These are phyloP conservation scores for Leptomonas pyrrhocoris DNA, from an alignment of 208 protist genomes.

Conservation along the genomic window DNA sequence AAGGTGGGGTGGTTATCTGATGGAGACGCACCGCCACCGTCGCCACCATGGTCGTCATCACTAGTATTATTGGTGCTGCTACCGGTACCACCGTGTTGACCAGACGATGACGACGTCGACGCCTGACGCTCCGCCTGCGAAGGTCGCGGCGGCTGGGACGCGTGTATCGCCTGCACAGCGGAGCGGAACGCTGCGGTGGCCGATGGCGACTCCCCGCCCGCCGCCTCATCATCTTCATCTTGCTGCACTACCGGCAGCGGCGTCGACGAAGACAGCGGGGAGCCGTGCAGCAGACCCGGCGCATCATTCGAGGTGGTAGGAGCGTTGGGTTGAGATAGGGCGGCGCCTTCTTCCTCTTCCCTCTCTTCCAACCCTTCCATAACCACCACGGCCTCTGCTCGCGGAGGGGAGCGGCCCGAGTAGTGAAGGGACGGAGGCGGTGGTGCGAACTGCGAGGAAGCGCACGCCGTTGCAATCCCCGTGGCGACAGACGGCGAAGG, in stretches of 20 bases:
- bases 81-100: background rate
- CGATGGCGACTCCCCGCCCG: slow-evolving; percentile 26
- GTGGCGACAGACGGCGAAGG: too few relatives aligned
- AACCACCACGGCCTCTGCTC: too few relatives aligned
- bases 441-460: background rate
- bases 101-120: background rate
- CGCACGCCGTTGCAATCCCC: background rate
- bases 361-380: too few relatives aligned
- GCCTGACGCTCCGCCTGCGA: slow-evolving; percentile 1
- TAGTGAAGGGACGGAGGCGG: background rate
- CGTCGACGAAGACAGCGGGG: background rate
- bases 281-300: background rate
- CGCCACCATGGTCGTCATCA: background rate
- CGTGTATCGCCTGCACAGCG: slow-evolving; percentile 12
- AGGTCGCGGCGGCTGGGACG: background rate
- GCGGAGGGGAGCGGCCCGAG: background rate
- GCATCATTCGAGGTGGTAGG: too few relatives aligned
- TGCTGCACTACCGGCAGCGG: background rate
- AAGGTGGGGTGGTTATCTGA: background rate
- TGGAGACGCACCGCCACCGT: background rate
- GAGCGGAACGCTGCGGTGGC: slow-evolving; percentile 14
- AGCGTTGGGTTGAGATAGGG: too few relatives aligned
- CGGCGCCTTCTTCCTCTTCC: too few relatives aligned
- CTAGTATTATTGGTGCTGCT: background rate
- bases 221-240: slow-evolving; percentile 28